Evolutionary conservation across 192 early-diverging fungal species (phyloP).

Genomic region (Linnemannia zychae): DNA sequence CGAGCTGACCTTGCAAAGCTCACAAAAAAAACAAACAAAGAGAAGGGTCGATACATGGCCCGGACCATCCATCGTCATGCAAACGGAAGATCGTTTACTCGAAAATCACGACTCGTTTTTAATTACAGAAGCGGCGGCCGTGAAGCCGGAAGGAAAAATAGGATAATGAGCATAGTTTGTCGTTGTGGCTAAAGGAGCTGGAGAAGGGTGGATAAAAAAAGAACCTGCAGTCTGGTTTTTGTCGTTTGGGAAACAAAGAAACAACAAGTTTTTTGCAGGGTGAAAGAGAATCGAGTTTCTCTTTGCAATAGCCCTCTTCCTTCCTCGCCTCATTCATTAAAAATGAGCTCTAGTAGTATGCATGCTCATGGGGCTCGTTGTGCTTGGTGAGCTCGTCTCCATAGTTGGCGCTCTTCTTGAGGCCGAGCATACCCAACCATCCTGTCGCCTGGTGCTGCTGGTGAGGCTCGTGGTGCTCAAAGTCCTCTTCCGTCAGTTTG

Average conservation of each 20-base stretch:
- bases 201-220: neutral
- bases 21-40: neutral
- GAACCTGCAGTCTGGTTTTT: neutral
- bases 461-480: conserved; percentile 13
- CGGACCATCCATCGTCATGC: neutral
- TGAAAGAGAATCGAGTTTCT: conserved; percentile 1
- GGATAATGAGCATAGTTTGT: no score
- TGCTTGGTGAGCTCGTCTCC: conserved; percentile 5
- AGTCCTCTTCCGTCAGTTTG: conserved; percentile 30
- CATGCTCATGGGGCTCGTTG: conserved; percentile 21
- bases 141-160: neutral
- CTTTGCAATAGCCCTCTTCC: neutral
- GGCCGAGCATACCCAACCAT: conserved; percentile 31
- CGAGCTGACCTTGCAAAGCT: neutral
- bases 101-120: neutral
- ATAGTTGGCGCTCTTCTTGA: conserved; percentile 35
- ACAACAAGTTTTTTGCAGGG: neutral
- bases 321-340: neutral
- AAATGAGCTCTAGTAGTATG: conserved; percentile 24
- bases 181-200: neutral
- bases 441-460: conserved; percentile 17
- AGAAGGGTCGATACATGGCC: neutral
- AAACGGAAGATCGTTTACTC: conserved; percentile 3
- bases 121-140: neutral
- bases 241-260: neutral